Evolutionary conservation across 1,284 basidiomycete genomes (phyloP).

Genomic region (Ceratobasidium sp.): DNA sequence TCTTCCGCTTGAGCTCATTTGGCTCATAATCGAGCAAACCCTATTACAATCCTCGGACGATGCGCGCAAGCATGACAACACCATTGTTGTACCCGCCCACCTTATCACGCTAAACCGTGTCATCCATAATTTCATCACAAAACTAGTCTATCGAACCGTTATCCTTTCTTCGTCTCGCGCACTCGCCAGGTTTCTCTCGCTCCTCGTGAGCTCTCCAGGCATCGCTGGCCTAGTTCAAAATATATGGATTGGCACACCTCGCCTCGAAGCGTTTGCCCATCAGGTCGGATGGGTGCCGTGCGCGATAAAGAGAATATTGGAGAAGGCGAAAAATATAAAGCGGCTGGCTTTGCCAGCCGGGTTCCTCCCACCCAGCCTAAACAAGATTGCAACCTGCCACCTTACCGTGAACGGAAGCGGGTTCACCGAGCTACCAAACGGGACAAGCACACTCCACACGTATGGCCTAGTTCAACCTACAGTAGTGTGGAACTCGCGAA

Average conservation of each 20-base stretch:
- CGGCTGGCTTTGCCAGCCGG: conserved; percentile 17
- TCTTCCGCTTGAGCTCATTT: conserved; percentile 27
- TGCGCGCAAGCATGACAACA: not conserved
- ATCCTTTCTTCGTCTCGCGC: conserved; percentile 14
- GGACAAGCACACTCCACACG: conserved; percentile 1
- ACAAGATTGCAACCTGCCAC: not conserved
- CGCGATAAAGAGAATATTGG: not conserved
- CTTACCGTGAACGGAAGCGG: conserved; percentile 13
- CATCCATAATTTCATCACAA: conserved; percentile 11
- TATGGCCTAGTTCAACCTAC: conserved; percentile 6
- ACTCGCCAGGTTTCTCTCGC: not conserved
- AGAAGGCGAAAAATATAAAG: not conserved
- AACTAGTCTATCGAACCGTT: conserved; percentile 12
- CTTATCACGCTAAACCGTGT: conserved; percentile 19
- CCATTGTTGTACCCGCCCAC: not conserved
- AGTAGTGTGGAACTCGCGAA: not conserved
- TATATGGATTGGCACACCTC: conserved; percentile 26
- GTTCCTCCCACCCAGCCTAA: not conserved
- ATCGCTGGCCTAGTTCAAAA: conserved; percentile 23
- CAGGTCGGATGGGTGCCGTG: conserved; percentile 6
- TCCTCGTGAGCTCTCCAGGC: not conserved
- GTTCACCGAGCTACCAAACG: not conserved
- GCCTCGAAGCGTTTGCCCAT: conserved; percentile 6
- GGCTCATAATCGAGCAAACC: conserved; percentile 20
- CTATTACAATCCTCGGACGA: not conserved